Conservation (phyloP, 2,329 filamentous ascomycete species). For the Trichoderma sp. region DNA sequence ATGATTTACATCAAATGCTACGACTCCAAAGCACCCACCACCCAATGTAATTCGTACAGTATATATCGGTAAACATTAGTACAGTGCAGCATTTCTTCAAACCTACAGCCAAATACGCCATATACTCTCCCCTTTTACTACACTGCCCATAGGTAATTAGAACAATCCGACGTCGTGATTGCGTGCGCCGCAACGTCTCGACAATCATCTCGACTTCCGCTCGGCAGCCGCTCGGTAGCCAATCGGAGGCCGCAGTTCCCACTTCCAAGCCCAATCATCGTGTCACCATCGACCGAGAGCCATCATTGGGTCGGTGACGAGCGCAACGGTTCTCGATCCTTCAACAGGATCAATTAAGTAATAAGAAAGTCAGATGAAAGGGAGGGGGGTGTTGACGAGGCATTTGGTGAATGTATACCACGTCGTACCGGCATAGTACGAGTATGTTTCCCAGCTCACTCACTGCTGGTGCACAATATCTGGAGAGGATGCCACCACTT, state of each 20-base stretch:
- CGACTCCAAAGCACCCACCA: not conserved
- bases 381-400: not conserved
- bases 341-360: not conserved
- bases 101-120: not conserved
- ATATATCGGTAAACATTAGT: too few relatives aligned
- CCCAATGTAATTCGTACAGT: not conserved
- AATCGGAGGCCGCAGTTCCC: not conserved
- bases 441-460: not conserved
- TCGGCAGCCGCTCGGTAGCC: slow-evolving; percentile 4
- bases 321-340: not conserved
- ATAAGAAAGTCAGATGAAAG: not conserved
- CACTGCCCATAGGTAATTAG: not conserved
- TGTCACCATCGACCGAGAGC: not conserved
- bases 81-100: not conserved
- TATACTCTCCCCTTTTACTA: not conserved
- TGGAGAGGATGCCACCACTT: not conserved
- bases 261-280: not conserved
- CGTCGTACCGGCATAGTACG: not conserved
- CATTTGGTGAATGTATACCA: not conserved
- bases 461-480: not conserved
- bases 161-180: not conserved
- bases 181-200: not conserved
- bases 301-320: not conserved
- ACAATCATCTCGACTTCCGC: not conserved
- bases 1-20: not conserved